Base-by-base conservation (phyloP, 371 early-diverging fungal species). In the Haplosporangium sp. region DNA sequence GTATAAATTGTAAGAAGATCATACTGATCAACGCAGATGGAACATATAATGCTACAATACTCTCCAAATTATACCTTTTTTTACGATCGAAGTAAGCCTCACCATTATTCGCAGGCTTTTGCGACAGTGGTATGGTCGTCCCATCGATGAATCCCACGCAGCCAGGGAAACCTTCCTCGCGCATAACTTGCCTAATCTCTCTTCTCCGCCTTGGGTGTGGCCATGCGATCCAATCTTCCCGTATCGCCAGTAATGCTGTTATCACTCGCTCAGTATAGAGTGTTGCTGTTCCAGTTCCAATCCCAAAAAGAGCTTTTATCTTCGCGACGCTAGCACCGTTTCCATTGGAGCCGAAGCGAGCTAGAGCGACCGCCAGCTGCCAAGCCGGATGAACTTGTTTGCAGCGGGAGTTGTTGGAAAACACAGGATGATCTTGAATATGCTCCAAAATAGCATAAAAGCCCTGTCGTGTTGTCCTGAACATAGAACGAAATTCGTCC, bases 401-500 rank as follows among this genome's bases (percentile, higher is more conserved):
- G 43, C 55, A 54, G 13, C 7, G 37, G 0, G 70, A 70, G 5
- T 42, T 20, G 40, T 64, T 70, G 20, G 45, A n/a, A 11, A 70
- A 70, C 0, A 59, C 43, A 0, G 59, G 55, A 40, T 70, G 53
- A 8, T 37, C 29, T 7, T 50, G 38, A 6, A 70, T 58, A 9
- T 52, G 2, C 6, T 55, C 42, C 55, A 70, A 18, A 48, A 59
- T 40, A 37, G 54, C 54, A 0, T 45, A 20, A 20, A 70, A 63
- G 3, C 64, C 70, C 41, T 36, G 23, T 16, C 59, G 52, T 20
- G 64, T 48, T 2, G 64, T 69, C 50, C 70, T 46, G 48, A 63
- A 63, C 41, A 57, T 69, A 5, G 70, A 13, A 4, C 54, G 42
- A 16, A 63, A 69, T 48, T 63, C 64, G 8, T 40, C 29, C 0